These are phyloP conservation scores for Candida adriatica DNA, from an alignment of 805 yeast genomes.

Conservation along the genomic window DNA sequence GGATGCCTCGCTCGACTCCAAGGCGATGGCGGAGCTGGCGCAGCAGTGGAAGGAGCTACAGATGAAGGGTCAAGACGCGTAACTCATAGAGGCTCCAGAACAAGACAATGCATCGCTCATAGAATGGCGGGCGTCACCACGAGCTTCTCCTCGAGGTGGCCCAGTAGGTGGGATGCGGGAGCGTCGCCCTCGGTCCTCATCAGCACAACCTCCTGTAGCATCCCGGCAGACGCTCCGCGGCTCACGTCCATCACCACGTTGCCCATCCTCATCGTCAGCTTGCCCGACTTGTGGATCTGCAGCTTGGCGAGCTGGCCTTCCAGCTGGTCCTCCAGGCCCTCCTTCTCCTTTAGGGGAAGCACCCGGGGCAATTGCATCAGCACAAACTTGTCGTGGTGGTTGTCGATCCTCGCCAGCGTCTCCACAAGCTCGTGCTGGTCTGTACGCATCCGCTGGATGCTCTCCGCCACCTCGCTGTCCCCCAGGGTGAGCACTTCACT, in stretches of 20 bases:
- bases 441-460: slow-evolving; percentile 26
- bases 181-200: slow-evolving; percentile 31
- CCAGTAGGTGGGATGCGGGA: slow-evolving; percentile 38
- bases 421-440: slow-evolving; percentile 34
- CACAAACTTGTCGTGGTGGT: slow-evolving; percentile 28
- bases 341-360: slow-evolving; percentile 28
- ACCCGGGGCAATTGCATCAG: slow-evolving; percentile 33
- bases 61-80: slow-evolving; percentile 18
- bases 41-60: slow-evolving; percentile 48
- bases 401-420: slow-evolving; percentile 22
- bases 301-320: slow-evolving; percentile 66
- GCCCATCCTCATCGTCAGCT: slow-evolving; percentile 67
- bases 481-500: slow-evolving; percentile 26
- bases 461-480: slow-evolving; percentile 29
- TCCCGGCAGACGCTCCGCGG: slow-evolving; percentile 61
- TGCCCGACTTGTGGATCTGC: slow-evolving; percentile 80
- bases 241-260: slow-evolving; percentile 60
- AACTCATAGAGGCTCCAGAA: not conserved
- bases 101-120: not conserved
- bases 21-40: slow-evolving; percentile 63
- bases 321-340: slow-evolving; percentile 4
- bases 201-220: slow-evolving; percentile 70
- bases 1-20: slow-evolving; percentile 68
- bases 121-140: slow-evolving; percentile 49
- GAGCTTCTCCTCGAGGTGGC: slow-evolving; percentile 48